Evolutionary conservation across 257 asterid genomes (phyloP).

Genomic region (Fraxinus anomala): DNA sequence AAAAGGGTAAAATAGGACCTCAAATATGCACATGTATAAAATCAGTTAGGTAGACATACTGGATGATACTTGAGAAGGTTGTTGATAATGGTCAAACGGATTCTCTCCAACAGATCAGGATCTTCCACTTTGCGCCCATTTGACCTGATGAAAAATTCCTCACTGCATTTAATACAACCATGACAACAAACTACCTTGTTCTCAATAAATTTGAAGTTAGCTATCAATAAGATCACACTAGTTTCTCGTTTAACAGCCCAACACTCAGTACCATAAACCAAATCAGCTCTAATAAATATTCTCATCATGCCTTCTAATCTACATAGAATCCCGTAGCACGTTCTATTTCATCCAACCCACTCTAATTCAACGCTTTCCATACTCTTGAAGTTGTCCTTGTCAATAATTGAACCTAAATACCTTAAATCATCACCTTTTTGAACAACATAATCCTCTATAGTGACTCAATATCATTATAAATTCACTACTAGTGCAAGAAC

Average conservation of each 20-base stretch:
- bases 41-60: conserved; percentile 50
- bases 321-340: conserved; percentile 2
- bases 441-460: not conserved
- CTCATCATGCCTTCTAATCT: not conserved
- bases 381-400: not conserved
- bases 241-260: not conserved
- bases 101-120: conserved; percentile 93
- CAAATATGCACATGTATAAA: conserved; percentile 15
- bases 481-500: not conserved
- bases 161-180: not conserved
- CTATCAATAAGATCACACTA: not conserved
- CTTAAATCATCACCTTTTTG: not conserved
- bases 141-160: conserved; percentile 44
- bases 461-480: not conserved
- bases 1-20: too few relatives aligned
- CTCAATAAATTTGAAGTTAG: not conserved
- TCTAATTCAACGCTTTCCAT: not conserved
- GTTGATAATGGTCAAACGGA: conserved; percentile 90
- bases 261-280: not conserved
- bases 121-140: conserved; percentile 90
- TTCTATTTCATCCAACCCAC: not conserved
- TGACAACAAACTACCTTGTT: not conserved
- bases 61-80: conserved; percentile 95
- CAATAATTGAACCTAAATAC: not conserved
- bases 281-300: not conserved